Conservation (phyloP, 305 asterid species). For the Fraxinus nigra region DNA sequence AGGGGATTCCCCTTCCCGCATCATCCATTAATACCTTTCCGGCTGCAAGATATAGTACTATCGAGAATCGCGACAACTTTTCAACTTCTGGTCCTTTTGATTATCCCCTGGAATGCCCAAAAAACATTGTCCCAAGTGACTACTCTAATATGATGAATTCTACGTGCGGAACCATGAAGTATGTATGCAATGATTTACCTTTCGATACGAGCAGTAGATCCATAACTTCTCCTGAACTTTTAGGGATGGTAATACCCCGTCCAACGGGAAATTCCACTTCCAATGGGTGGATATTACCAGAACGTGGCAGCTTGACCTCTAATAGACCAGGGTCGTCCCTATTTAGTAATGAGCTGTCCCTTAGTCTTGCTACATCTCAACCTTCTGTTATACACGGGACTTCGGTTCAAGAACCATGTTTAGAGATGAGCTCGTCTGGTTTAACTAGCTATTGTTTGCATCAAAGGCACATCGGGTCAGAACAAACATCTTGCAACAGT, state of each 20-base stretch:
- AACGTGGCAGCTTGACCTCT: constrained; percentile 25
- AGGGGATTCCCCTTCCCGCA: constrained; percentile 37
- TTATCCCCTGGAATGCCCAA: constrained; percentile 28
- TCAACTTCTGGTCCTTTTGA: constrained; percentile 22
- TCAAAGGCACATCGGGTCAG: constrained; percentile 32
- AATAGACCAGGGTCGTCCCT: constrained; percentile 40
- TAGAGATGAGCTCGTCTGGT: constrained; percentile 48
- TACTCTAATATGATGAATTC: constrained; percentile 23
- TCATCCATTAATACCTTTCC: constrained; percentile 30
- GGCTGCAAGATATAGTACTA: constrained; percentile 24
- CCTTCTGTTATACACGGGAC: constrained; percentile 25
- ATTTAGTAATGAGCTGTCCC: constrained; percentile 59
- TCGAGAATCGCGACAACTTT: constrained; percentile 31
- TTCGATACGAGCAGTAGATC: constrained; percentile 22
- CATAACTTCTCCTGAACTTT: constrained; percentile 26
- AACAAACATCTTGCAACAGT: constrained; percentile 46
- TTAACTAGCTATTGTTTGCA: constrained; percentile 34
- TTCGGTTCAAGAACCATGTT: constrained; percentile 37
- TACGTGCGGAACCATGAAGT: constrained; percentile 26
- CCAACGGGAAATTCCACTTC: constrained; percentile 21
- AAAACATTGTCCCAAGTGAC: constrained; percentile 24
- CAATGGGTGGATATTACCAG: constrained; percentile 43
- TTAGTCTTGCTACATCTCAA: constrained; percentile 58
- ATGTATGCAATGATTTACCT: constrained; percentile 31
- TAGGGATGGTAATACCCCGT: constrained; percentile 26